phyloP scores from a whole-genome alignment of 1,284 basidiomycete species.

The Ganoderma meredithae region DNA sequence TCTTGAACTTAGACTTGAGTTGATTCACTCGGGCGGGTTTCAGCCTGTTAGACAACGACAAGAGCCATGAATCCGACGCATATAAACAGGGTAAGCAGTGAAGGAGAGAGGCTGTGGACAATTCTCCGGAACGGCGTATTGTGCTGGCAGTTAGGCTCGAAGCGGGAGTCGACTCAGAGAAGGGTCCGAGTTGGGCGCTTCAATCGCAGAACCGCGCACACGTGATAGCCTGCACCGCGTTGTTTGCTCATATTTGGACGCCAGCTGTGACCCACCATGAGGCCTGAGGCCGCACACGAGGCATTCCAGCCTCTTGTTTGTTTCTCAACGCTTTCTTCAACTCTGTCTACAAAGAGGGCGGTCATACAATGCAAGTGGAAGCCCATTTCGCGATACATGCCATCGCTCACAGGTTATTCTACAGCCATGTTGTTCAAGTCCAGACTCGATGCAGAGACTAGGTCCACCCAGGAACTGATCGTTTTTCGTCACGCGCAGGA shows the following conservation, averaged over 20 bases:
- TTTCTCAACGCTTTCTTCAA: background rate
- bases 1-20: too few relatives aligned
- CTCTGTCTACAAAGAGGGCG: background rate
- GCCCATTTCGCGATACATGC: background rate
- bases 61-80: too few relatives aligned
- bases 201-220: background rate
- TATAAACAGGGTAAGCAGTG: too few relatives aligned
- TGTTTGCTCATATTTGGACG: background rate
- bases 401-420: background rate
- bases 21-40: too few relatives aligned
- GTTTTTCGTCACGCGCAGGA: constrained; percentile 29
- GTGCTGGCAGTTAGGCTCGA: too few relatives aligned
- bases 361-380: background rate
- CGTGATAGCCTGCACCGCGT: background rate
- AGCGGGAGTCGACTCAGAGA: too few relatives aligned
- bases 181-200: background rate
- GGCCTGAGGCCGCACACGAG: background rate
- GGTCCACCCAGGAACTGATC: constrained; percentile 32
- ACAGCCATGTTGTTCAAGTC: constrained; percentile 32
- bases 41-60: too few relatives aligned
- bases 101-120: too few relatives aligned
- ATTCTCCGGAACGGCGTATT: too few relatives aligned
- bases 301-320: background rate
- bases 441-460: constrained; percentile 12
- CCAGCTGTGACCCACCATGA: background rate